phyloP scores from a whole-genome alignment of 441 rosid genomes.

The Populus hybrid region DNA sequence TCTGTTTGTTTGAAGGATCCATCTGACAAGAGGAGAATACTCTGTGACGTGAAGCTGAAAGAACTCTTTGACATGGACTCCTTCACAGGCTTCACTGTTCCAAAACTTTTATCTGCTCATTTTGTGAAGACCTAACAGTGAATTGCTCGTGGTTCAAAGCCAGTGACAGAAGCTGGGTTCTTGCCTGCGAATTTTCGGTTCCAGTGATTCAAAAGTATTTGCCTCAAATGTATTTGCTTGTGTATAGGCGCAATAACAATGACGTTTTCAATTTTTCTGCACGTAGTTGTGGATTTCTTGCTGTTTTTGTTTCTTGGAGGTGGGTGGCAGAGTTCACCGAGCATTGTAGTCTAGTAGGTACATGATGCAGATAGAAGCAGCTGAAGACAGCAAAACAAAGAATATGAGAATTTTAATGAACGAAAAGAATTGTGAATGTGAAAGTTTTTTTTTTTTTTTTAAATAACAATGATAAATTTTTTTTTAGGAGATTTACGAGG shows the following conservation, averaged over 20 bases:
- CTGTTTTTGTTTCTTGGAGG: too few species aligned
- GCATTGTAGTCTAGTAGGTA: too few species aligned
- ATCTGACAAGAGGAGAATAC: slow-evolving; percentile 38
- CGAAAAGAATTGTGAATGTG: too few species aligned
- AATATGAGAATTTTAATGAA: too few species aligned
- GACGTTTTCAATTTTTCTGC: neutral
- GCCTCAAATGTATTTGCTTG: slow-evolving; percentile 45
- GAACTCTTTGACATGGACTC: slow-evolving; percentile 52
- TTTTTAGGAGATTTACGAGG: too few species aligned
- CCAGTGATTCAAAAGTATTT: neutral
- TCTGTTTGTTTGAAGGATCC: slow-evolving; percentile 33
- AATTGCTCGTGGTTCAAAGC: slow-evolving; percentile 16
- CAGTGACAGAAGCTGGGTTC: neutral
- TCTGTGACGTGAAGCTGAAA: slow-evolving; percentile 43
- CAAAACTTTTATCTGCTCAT: slow-evolving; percentile 48
- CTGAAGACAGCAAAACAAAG: too few species aligned
- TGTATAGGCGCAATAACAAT: slow-evolving; percentile 48
- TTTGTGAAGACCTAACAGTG: slow-evolving; percentile 50
- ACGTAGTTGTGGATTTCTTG: slow-evolving; percentile 23
- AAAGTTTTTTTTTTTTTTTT: too few species aligned
- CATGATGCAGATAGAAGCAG: too few species aligned
- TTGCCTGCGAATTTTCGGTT: neutral
- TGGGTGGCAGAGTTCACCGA: too few species aligned
- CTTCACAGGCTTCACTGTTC: slow-evolving; percentile 18
- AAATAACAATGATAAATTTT: too few species aligned